Evolutionary conservation across 306 rosid genomes (phyloP), one percentile per base, ranked within the genome.

Genomic region (Fagus sylvatica): DNA sequence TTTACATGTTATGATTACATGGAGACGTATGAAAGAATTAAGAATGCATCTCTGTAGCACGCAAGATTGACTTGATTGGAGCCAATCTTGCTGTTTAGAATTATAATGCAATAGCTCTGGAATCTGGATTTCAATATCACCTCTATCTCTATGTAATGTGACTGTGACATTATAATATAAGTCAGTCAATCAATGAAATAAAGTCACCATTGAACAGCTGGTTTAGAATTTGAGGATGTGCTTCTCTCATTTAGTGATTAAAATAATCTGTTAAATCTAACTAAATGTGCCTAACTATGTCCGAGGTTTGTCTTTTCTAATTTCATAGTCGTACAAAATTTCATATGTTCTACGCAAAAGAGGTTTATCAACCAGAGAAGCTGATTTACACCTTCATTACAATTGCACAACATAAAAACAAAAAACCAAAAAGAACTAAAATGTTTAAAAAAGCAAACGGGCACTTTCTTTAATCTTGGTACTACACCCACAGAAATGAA

Each of bases 1-100:
- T 16, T 15, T 46, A 48, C 13, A 34, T 37, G 41, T 10, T 34
- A 73, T 64, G 2, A 64, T 46, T 66, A 69, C 40, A 73, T 49
- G 37, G 51, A 41, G 79, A 53, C 75, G 69, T 22, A 22, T 13
- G 42, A 69, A 68, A 49, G 30, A 5, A 53, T 17, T 0, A 5
- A 36, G 30, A 71, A 74, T 74, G 19, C 79, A 68, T 37, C 7
- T 39, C 32, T 41, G n/a, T 39, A 28, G 33, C 71, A 66, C 48
- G 32, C 30, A 39, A 6, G 30, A 36, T 4, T 2, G 28, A n/a
- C 5, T 48, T 59, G 53, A 19, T 42, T 64, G 62, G 30, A 28
- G 65, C 15, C 8, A 11, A 22, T 62, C 42, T 62, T 62, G 15
- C 69, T 33, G 40, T 7, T 12, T 34, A 5, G 1, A 34, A 15